Conservation (phyloP, 306 rosid genomes). For the Dryas drummondii region DNA sequence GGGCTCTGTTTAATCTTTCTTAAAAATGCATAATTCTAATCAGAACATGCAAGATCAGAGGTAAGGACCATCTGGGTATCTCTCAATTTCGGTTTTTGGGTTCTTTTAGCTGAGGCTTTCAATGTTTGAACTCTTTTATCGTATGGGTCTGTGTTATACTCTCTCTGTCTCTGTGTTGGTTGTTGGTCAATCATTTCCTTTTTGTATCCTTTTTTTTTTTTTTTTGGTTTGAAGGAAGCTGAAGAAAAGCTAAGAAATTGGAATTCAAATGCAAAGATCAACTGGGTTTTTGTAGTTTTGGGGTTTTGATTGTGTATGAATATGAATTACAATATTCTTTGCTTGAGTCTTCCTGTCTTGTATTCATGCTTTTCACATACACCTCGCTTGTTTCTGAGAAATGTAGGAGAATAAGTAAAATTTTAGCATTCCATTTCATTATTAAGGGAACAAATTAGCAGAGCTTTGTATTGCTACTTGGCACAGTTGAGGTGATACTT, state of each 20-base stretch:
- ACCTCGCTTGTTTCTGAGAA: background rate
- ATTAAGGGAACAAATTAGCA: conserved; percentile 2
- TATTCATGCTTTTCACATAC: background rate
- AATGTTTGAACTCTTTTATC: conserved; percentile 1
- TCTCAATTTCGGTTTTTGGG: conserved; percentile 10
- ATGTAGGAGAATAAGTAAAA: background rate
- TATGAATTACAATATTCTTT: background rate
- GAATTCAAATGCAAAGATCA: background rate
- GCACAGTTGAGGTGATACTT: conserved; percentile 2
- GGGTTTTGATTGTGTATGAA: conserved; percentile 12
- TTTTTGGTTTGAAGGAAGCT: conserved; percentile 6
- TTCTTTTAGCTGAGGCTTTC: conserved; percentile 3
- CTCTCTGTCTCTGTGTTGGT: conserved; percentile 9
- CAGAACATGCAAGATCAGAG: conserved; percentile 67
- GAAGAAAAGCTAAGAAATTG: background rate
- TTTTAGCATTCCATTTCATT: conserved; percentile 1
- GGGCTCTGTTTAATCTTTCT: conserved; percentile 11
- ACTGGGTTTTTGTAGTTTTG: background rate
- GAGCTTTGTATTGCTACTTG: conserved; percentile 12
- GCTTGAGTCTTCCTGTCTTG: background rate
- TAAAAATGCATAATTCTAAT: conserved; percentile 45
- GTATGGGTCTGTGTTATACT: background rate
- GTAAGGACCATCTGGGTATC: conserved; percentile 43
- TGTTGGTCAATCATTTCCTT: background rate
- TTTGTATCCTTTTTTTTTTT: background rate